A percentile compares a stretch with the other conserved stretches of the same genome.
Conservation (phyloP, 495 filamentous ascomycete genomes). For the Neurospora tetraspora region DNA sequence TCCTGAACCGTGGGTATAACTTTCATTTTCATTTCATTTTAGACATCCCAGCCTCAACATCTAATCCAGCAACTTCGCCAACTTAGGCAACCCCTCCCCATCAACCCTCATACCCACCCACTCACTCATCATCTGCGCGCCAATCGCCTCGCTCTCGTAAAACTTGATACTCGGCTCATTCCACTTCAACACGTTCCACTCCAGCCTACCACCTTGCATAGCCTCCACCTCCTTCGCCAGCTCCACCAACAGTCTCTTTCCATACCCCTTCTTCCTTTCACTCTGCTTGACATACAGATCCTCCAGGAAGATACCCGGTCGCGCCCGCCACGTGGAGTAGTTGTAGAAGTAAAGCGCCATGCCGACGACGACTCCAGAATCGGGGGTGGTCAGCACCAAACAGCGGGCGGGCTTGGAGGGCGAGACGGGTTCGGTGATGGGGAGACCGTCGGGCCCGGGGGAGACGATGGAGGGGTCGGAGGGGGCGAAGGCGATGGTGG, state of each 20-base stretch:
- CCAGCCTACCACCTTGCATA: conserved; percentile 64
- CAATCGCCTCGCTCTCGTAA: conserved; percentile 57
- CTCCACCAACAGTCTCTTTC: conserved; percentile 60
- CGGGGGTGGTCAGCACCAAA: conserved; percentile 34
- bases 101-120: conserved; percentile 92
- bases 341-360: conserved; percentile 54
- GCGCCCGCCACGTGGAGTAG: conserved; percentile 71
- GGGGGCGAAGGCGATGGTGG: conserved; percentile 69
- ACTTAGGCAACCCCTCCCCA: conserved; percentile 52
- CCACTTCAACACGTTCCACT: conserved; percentile 90
- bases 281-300: conserved; percentile 73
- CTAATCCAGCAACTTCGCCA: conserved; percentile 41
- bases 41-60: background rate
- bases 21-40: background rate
- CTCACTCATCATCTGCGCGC: conserved; percentile 71
- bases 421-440: conserved; percentile 32
- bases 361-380: conserved; percentile 30
- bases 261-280: conserved; percentile 69
- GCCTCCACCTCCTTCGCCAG: conserved; percentile 67
- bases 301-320: conserved; percentile 87
- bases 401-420: conserved; percentile 35
- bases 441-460: conserved; percentile 15
- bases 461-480: conserved; percentile 28
- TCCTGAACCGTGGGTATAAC: background rate
- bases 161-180: conserved; percentile 85